A percentile compares a stretch with the other conserved stretches of the same genome.
phyloP scores from a whole-genome alignment of 202 grass and related monocot genomes.

The Hordeum pubiflorum region DNA sequence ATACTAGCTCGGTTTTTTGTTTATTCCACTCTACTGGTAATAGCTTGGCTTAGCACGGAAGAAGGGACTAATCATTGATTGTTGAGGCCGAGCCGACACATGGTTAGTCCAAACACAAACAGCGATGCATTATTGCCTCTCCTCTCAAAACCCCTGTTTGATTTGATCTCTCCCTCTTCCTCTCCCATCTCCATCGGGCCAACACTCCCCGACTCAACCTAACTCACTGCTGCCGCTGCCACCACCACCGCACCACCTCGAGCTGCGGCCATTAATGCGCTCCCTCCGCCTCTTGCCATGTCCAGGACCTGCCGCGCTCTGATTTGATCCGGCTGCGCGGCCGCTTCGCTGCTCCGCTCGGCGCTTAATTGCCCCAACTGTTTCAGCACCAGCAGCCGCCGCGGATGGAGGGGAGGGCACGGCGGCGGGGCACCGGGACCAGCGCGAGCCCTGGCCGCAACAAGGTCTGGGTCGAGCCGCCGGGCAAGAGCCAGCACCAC shows the following conservation, averaged over 20 bases:
- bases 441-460: slow-evolving; percentile 59
- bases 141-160: neutral
- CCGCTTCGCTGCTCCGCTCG: neutral
- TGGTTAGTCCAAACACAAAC: neutral
- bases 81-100: neutral
- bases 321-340: slow-evolving; percentile 27
- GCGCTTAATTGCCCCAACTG: too few relatives aligned
- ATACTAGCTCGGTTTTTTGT: too few relatives aligned
- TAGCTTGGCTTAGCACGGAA: too few relatives aligned
- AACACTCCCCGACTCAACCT: neutral
- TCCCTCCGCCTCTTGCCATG: neutral
- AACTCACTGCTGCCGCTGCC: neutral
- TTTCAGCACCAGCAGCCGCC: too few relatives aligned
- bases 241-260: neutral
- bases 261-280: slow-evolving; percentile 1
- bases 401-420: slow-evolving; percentile 49
- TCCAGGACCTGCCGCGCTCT: neutral
- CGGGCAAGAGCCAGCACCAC: slow-evolving; percentile 49
- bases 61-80: neutral
- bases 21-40: too few relatives aligned
- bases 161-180: neutral
- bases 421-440: slow-evolving; percentile 43
- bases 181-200: neutral
- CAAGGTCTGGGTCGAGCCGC: slow-evolving; percentile 84
- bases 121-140: slow-evolving; percentile 7